Conservation (phyloP, 306 rosid species). For the Sesbania bispinosa region DNA sequence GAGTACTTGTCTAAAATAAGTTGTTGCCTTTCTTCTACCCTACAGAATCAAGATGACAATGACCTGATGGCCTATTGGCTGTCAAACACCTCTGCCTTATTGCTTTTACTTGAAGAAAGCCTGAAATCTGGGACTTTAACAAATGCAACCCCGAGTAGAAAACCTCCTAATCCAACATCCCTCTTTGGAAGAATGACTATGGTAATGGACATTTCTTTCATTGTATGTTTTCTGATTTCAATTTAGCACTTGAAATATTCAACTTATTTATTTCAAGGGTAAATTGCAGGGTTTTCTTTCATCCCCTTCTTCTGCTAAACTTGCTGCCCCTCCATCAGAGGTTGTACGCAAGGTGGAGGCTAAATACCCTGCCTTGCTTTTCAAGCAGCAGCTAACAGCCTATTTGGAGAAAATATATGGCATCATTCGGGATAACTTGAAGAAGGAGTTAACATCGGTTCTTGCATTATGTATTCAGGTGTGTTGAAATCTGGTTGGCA, state of each 20-base stretch:
- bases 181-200: slow-evolving; percentile 98
- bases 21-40: slow-evolving; percentile 24
- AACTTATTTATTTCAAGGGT: slow-evolving; percentile 22
- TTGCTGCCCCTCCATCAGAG: slow-evolving; percentile 60
- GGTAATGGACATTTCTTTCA: slow-evolving; percentile 42
- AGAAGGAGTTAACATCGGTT: slow-evolving; percentile 76
- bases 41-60: slow-evolving; percentile 92
- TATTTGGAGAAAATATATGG: slow-evolving; percentile 98
- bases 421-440: slow-evolving; percentile 93
- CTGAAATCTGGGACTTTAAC: slow-evolving; percentile 59
- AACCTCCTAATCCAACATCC: slow-evolving; percentile 84
- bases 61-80: slow-evolving; percentile 98
- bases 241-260: background rate
- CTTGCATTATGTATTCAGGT: slow-evolving; percentile 94
- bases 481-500: slow-evolving; percentile 18
- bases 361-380: slow-evolving; percentile 96
- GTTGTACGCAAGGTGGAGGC: slow-evolving; percentile 91
- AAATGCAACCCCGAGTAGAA: slow-evolving; percentile 60
- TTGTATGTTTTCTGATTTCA: background rate
- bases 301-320: slow-evolving; percentile 84
- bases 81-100: slow-evolving; percentile 83
- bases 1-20: background rate
- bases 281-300: slow-evolving; percentile 87
- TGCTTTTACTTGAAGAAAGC: slow-evolving; percentile 89
- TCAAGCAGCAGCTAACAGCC: slow-evolving; percentile 99